Evolutionary conservation across 306 rosid genomes (phyloP), one percentile per base, ranked within the genome.

Genomic region (Cicer chorassanicum): DNA sequence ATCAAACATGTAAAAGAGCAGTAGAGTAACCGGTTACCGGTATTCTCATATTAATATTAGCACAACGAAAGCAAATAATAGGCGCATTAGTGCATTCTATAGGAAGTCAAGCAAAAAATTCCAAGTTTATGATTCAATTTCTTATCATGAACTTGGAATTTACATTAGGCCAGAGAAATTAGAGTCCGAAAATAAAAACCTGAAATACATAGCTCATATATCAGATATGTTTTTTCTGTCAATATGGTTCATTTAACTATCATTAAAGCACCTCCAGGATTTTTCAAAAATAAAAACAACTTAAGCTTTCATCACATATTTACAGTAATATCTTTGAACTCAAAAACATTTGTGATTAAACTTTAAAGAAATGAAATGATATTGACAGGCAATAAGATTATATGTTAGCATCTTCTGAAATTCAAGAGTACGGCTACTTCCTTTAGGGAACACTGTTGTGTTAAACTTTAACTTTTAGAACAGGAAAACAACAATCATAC

Each of bases 351-450:
- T 50, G 59, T 8, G 39, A 77, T 56, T 69, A 48, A 80, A 34
- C 18, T 24, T 16, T 18, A 2, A 62, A 53, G 73, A 16, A 57
- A 40, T 12, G 10, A 46, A 65, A 42, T 53, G 39, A 57, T 16
- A 13, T 65, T n/a, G 60, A 55, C 60, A 55, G 71, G 55, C 60
- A 82, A 60, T 11, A 45, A 56, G 72, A 63, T 57, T 43, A 65
- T 65, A 64, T 64, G 7, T 40, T 39, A 13, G 56, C 43, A 42
- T 72, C 44, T 54, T 48, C n/a, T 64, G 59, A 46, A 63, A 71
- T 60, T 80, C 44, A 57, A 21, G 55, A 61, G 45, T 42, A 14
- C 29, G 44, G 38, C 62, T n/a, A 53, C 59, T 53, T 59, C 19
- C 57, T 73, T 59, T 19, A 29, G 43, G 8, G 41, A 19, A 9